Percentiles rank a stretch among this genome's conserved stretches.
Conservation (phyloP, 2,329 filamentous ascomycete genomes). For the Claviceps citrina region DNA sequence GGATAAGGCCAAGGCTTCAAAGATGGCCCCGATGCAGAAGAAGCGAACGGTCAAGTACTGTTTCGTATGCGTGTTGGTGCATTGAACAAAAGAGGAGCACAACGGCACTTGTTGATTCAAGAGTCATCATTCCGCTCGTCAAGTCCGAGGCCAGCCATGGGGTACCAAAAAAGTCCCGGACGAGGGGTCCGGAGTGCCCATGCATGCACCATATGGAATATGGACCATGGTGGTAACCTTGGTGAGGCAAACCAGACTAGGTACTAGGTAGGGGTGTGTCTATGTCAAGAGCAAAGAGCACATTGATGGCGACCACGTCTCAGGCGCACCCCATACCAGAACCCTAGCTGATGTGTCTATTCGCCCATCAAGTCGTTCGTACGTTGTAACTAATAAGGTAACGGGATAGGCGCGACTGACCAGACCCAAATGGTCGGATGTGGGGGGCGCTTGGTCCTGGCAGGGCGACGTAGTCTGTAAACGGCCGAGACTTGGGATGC, state of each 20-base stretch:
- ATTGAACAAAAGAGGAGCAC: neutral
- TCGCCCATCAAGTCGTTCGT: neutral
- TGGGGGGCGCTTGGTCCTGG: constrained; percentile 2
- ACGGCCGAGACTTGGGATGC: constrained; percentile 1
- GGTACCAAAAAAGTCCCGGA: constrained; percentile 3
- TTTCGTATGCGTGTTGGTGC: neutral
- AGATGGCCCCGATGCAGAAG: neutral
- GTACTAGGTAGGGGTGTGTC: neutral
- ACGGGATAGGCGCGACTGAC: neutral
- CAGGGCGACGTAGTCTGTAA: neutral
- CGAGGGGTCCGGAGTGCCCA: neutral
- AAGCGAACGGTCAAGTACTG: neutral
- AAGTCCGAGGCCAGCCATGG: neutral
- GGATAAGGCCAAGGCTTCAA: too few species aligned
- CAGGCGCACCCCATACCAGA: neutral
- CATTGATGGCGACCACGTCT: constrained; percentile 1
- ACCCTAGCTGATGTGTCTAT: neutral
- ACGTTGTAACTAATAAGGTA: neutral
- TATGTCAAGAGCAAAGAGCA: neutral
- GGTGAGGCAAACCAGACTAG: neutral
- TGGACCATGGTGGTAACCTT: neutral
- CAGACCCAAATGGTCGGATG: constrained; percentile 3
- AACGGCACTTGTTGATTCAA: neutral
- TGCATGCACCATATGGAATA: neutral
- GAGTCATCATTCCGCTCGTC: constrained; percentile 1